phyloP scores from a whole-genome alignment of 1,284 basidiomycete genomes.

The Fomitopsis schrenkii region DNA sequence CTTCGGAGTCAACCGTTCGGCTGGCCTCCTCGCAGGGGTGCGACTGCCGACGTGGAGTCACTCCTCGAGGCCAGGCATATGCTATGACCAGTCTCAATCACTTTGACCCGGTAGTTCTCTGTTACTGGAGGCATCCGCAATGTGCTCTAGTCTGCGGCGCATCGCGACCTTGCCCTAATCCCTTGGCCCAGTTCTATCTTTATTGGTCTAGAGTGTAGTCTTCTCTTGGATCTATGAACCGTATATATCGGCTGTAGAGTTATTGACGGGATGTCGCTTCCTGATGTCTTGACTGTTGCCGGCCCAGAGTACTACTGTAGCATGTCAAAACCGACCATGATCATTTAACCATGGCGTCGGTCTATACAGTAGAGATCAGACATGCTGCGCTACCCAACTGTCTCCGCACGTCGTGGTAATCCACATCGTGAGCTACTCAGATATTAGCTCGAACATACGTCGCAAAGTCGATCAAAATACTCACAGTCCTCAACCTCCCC shows the following conservation, averaged over 20 bases:
- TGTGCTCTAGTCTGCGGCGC: no score
- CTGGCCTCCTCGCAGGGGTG: background rate
- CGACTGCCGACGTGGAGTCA: background rate
- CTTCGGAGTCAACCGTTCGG: background rate
- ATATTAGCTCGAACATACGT: background rate
- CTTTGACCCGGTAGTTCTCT: no score
- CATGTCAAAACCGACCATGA: background rate
- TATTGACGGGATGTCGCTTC: no score
- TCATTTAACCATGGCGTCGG: background rate
- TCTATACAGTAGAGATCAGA: slow-evolving; percentile 33
- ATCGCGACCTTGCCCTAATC: no score
- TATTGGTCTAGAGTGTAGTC: no score
- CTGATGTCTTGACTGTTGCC: no score
- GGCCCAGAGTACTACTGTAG: no score
- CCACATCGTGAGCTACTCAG: slow-evolving; percentile 86
- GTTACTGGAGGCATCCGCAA: no score
- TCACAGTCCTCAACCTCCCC: slow-evolving; percentile 98
- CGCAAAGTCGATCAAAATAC: slow-evolving; percentile 31
- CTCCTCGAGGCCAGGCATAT: background rate
- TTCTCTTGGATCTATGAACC: no score
- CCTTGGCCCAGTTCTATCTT: no score
- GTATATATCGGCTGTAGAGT: no score
- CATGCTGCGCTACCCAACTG: slow-evolving; percentile 81
- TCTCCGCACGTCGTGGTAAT: slow-evolving; percentile 89
- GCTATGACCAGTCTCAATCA: background rate